phyloP scores from a whole-genome alignment of 2,329 filamentous ascomycete genomes.

The Tolypocladium sp. region DNA sequence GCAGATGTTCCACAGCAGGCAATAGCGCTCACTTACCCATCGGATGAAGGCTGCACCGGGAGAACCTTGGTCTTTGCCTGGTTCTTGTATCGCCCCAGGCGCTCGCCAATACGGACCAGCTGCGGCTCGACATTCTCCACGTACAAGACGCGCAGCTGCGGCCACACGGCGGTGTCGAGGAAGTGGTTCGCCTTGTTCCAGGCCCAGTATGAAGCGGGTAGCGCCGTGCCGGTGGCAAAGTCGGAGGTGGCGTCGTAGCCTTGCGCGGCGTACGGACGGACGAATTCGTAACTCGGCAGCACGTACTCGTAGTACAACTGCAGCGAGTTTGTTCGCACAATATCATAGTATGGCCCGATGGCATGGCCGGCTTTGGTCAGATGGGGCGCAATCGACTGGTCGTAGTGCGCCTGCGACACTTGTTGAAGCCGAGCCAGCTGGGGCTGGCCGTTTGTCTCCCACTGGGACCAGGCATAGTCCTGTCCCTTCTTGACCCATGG shows the following conservation, averaged over 20 bases:
- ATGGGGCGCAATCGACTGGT: conserved; percentile 62
- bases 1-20: neutral
- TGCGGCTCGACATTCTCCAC: conserved; percentile 92
- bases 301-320: conserved; percentile 65
- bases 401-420: conserved; percentile 57
- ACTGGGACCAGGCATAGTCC: conserved; percentile 59
- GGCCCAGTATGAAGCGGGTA: conserved; percentile 63
- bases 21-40: neutral
- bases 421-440: conserved; percentile 57
- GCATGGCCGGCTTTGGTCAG: conserved; percentile 50
- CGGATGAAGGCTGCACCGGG: conserved; percentile 3
- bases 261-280: conserved; percentile 63
- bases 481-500: conserved; percentile 62
- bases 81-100: conserved; percentile 64
- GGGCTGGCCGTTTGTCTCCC: conserved; percentile 71
- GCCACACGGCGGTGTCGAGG: conserved; percentile 70
- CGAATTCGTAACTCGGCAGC: conserved; percentile 65
- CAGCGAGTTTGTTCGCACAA: conserved; percentile 51
- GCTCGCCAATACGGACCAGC: conserved; percentile 81
- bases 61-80: conserved; percentile 22
- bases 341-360: conserved; percentile 64
- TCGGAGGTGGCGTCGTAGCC: conserved; percentile 58
- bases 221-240: conserved; percentile 58
- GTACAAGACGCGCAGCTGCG: conserved; percentile 71
- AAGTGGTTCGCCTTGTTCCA: conserved; percentile 64